Percentiles rank a stretch among this genome's conserved stretches.
These are phyloP conservation scores for Suillus placidus DNA, from an alignment of 768 basidiomycete genomes.

Conservation along the genomic window DNA sequence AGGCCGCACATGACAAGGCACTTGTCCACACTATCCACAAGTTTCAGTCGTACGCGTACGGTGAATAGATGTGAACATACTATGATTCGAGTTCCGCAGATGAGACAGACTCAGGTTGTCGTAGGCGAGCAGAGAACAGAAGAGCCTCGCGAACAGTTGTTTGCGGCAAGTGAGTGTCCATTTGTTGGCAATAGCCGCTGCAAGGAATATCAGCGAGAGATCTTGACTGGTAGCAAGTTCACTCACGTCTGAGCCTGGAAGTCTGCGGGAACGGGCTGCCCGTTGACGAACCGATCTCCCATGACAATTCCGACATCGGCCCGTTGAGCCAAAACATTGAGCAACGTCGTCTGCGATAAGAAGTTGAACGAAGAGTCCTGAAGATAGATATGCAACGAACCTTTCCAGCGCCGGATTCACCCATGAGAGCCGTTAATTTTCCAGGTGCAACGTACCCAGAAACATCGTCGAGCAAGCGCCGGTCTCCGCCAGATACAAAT, in stretches of 20 bases:
- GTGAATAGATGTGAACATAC: slow-evolving; percentile 42
- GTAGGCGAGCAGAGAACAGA: slow-evolving; percentile 75
- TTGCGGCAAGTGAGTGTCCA: slow-evolving; percentile 76
- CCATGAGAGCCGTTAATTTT: slow-evolving; percentile 55
- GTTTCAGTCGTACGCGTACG: not conserved
- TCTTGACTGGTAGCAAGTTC: not conserved
- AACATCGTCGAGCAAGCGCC: slow-evolving; percentile 47
- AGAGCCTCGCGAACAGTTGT: slow-evolving; percentile 83
- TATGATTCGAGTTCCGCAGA: slow-evolving; percentile 76
- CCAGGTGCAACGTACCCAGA: slow-evolving; percentile 55
- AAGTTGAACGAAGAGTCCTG: not conserved
- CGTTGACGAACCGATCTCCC: slow-evolving; percentile 59
- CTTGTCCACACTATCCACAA: slow-evolving; percentile 47
- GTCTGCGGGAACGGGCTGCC: slow-evolving; percentile 52
- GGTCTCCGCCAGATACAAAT: slow-evolving; percentile 40
- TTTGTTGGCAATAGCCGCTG: slow-evolving; percentile 83
- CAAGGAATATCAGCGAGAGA: not conserved
- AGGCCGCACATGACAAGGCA: slow-evolving; percentile 70
- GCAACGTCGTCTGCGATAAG: slow-evolving; percentile 52
- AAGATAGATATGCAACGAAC: slow-evolving; percentile 14
- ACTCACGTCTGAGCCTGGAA: slow-evolving; percentile 63
- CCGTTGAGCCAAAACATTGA: slow-evolving; percentile 59
- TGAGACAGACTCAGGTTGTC: slow-evolving; percentile 70
- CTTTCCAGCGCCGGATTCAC: slow-evolving; percentile 39
- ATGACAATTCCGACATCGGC: slow-evolving; percentile 48